Evolutionary conservation across 2,329 filamentous ascomycete species (phyloP).

Genomic region (Aciculosporium take): DNA sequence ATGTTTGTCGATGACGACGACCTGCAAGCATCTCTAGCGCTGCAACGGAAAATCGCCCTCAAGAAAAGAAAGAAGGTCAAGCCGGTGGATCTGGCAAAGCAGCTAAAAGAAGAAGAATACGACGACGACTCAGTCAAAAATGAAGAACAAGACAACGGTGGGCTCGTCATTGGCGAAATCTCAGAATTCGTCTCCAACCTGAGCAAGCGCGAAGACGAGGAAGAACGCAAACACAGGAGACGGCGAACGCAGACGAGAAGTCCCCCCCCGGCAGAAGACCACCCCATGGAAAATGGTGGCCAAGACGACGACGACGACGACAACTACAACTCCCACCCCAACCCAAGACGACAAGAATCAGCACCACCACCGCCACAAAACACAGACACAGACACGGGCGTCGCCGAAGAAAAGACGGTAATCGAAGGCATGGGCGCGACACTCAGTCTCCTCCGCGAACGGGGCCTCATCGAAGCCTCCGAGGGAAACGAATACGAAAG

Average conservation of each 20-base stretch:
- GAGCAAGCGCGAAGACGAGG: conserved; percentile 47
- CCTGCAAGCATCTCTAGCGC: conserved; percentile 69
- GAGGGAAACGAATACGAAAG: conserved; percentile 51
- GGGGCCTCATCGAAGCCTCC: conserved; percentile 59
- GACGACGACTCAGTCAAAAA: conserved; percentile 33
- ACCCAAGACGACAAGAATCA: conserved; percentile 14
- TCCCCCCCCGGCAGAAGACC: conserved; percentile 15
- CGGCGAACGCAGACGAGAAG: conserved; percentile 9
- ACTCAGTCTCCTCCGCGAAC: conserved; percentile 68
- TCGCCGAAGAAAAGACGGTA: conserved; percentile 20
- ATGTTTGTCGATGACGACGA: conserved; percentile 84
- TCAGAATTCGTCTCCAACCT: conserved; percentile 87
- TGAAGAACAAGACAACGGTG: conserved; percentile 25
- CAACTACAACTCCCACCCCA: neutral
- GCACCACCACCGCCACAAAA: neutral
- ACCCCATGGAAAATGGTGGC: conserved; percentile 16
- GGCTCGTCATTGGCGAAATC: conserved; percentile 88
- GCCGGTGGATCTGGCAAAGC: conserved; percentile 74
- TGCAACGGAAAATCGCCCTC: conserved; percentile 68
- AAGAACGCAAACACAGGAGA: conserved; percentile 38
- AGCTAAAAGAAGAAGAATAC: conserved; percentile 53
- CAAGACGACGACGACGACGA: conserved; percentile 13
- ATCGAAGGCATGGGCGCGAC: conserved; percentile 72
- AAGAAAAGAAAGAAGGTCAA: conserved; percentile 84
- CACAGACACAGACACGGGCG: conserved; percentile 7